phyloP scores from a whole-genome alignment of 1,139 yeast species.

The Meyerozyma sp. region DNA sequence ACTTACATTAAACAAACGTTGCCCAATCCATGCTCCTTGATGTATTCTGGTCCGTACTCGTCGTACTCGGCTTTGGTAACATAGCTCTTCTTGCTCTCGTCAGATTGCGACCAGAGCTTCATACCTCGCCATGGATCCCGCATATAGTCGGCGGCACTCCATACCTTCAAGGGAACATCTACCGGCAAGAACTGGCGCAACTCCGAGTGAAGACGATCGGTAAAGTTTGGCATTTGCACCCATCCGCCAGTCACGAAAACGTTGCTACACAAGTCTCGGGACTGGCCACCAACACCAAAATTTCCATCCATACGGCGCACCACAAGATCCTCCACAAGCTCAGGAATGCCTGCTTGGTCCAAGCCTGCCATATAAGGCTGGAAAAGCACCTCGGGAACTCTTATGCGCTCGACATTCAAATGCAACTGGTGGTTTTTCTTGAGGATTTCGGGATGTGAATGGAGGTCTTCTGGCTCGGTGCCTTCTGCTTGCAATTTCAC shows the following conservation, averaged over 20 bases:
- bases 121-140: slow-evolving; percentile 93
- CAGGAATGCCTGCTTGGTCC: slow-evolving; percentile 90
- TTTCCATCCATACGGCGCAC: slow-evolving; percentile 54
- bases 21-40: slow-evolving; percentile 82
- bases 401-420: slow-evolving; percentile 81
- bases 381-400: slow-evolving; percentile 88
- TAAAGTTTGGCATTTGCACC: slow-evolving; percentile 60
- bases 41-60: slow-evolving; percentile 85
- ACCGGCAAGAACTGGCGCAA: slow-evolving; percentile 68
- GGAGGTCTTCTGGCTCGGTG: slow-evolving; percentile 37
- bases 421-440: slow-evolving; percentile 72
- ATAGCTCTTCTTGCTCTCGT: slow-evolving; percentile 43
- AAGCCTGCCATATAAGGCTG: slow-evolving; percentile 95
- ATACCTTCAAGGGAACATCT: slow-evolving; percentile 56
- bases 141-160: slow-evolving; percentile 61
- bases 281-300: slow-evolving; percentile 48
- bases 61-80: slow-evolving; percentile 71
- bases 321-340: slow-evolving; percentile 66
- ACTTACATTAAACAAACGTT: slow-evolving; percentile 39
- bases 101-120: slow-evolving; percentile 66
- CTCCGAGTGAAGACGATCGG: slow-evolving; percentile 60
- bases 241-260: slow-evolving; percentile 87
- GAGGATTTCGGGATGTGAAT: slow-evolving; percentile 40
- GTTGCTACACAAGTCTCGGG: slow-evolving; percentile 49
- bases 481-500: slow-evolving; percentile 42